Base-by-base conservation (phyloP, 1,139 yeast species). In the Debaryomycetaceae sp. region DNA sequence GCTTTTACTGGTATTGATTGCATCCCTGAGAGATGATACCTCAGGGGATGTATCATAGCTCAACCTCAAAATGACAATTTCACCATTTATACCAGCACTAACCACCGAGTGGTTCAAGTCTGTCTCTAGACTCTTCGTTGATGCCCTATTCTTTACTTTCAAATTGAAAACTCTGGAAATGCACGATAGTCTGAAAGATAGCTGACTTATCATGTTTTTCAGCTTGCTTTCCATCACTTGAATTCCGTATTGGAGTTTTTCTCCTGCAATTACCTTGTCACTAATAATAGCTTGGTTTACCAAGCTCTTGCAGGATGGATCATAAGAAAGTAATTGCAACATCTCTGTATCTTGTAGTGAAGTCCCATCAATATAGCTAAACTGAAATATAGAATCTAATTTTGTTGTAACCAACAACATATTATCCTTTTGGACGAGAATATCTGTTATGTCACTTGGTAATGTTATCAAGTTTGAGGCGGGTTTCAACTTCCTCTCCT, bases 61-160 rank as follows among this genome's bases (percentile, higher is more conserved):
- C 3, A 53, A 46, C 31, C 65, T 49, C 6, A 68, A 41, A 5
- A 53, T 40, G 5, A 65, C 58, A 5, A 78, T 50, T 40, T 78
- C 81, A 1, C 85, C 85, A 49, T 70, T 72, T 5, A 78, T 63
- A 0, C 81, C 72, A 14, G 65, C 75, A 39, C 70, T 59, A 2
- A 79, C 46, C 4, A 76, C 26, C 7, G 26, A 22, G 11, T 22
- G 26, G 26, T 22, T 11, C 11, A 11, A 22, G 11, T 22, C 26
- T 11, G 11, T 8, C 11, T 22, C 26, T 22, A 22, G 11, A 22
- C 26, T 11, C 7, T 11, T 22, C 11, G 11, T 22, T 11, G 26
- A 22, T 11, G 26, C 26, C 11, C 26, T 22, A 22, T 22, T 22
- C 53, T 33, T 46, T 42, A 56, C 69, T 40, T 40, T 54, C 11